Base-by-base conservation (phyloP, 2,329 filamentous ascomycete genomes). In the Fusarium sp. region DNA sequence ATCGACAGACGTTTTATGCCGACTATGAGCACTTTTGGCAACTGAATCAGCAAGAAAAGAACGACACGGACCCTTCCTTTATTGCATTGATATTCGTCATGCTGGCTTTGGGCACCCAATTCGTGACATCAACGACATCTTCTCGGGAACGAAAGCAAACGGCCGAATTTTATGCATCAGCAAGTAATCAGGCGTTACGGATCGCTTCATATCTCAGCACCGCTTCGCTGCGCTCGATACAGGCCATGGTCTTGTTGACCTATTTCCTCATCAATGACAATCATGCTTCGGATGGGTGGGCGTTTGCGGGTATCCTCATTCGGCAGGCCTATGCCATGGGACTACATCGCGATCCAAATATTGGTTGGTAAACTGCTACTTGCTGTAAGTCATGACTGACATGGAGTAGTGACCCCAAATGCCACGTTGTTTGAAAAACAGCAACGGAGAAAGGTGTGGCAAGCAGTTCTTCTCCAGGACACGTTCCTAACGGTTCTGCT, bases 201-300 rank as follows among this genome's bases (percentile, higher is more conserved):
- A 89, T 95, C 78, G 92, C 91, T 66, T 94, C 92, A 0, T 96
- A 95, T 77, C 87, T 95, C 4, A 95, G 93, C 80, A 91, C 90
- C 52, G 92, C 93, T 2, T 94, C 92, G 0, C 86, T 95, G 59
- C 86, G 91, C 27, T 93, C 93, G 1, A 90, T 95, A 35, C 93
- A 95, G 81, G 91, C 94, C 52, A 95, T 95, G 93, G 91, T 95
- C 0, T 83, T 96, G 66, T 91, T 95, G 68, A 91, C 91, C 0
- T 95, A 95, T 79, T 96, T 96, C 76, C 86, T 96, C 38, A 95
- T 95, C 85, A 96, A 96, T 77, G 93, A 96, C 81, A 95, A 95
- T 77, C 93, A 95, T 77, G 93, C 93, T 5, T 94, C 92, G 0
- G 94, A 96, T 79, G 94, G 93, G 2, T 96, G 93, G 91, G 92